A percentile compares a stretch with the other conserved stretches of the same genome.
Evolutionary conservation across 1,139 yeast species (phyloP).

Genomic region (Geotrichum citri-aurantii): DNA sequence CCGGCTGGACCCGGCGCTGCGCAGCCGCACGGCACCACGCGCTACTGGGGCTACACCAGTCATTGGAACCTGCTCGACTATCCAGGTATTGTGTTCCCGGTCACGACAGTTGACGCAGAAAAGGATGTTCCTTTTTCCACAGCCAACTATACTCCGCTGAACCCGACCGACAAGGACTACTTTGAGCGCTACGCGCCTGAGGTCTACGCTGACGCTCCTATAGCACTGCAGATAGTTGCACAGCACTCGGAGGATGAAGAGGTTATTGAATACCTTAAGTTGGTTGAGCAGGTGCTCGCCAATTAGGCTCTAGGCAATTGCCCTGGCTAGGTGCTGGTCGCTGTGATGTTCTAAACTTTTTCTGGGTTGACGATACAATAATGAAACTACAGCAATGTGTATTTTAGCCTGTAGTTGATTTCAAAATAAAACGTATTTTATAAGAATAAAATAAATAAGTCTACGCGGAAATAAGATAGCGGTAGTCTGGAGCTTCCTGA

Average conservation of each 20-base stretch:
- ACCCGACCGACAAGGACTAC: constrained; percentile 30
- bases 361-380: no score
- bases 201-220: constrained; percentile 40
- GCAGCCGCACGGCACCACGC: constrained; percentile 57
- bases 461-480: no score
- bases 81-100: constrained; percentile 48
- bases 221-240: constrained; percentile 41
- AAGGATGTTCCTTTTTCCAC: constrained; percentile 33
- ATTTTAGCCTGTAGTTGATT: no score
- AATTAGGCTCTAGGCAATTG: no score
- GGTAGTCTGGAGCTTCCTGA: no score
- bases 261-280: constrained; percentile 9
- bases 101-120: constrained; percentile 42
- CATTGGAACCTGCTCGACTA: constrained; percentile 49
- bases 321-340: no score
- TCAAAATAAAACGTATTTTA: no score
- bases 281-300: constrained; percentile 11
- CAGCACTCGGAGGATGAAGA: constrained; percentile 40
- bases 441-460: no score
- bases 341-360: no score
- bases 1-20: constrained; percentile 72
- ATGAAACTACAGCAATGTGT: no score
- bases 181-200: constrained; percentile 36
- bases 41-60: constrained; percentile 61
- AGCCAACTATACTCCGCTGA: constrained; percentile 29